Evolutionary conservation across 768 basidiomycete species (phyloP), one percentile per base, ranked within the genome.

Genomic region (Phylloporus scabripes): DNA sequence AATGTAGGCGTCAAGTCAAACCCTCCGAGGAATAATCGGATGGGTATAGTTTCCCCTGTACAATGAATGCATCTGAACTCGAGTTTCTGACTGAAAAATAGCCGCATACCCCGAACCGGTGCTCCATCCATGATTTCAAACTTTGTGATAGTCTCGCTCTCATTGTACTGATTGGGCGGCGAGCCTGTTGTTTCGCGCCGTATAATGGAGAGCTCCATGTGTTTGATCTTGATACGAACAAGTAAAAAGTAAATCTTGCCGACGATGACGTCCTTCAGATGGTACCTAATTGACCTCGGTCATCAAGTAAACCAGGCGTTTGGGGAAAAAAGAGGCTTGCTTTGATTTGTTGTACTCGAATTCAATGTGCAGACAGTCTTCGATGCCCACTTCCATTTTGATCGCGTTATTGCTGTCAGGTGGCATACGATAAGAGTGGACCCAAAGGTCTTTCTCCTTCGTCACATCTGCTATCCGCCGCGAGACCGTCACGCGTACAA

Each of bases 261-360:
- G 24, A 99, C 94, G 40, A 98, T 98, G 45, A 98, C 96, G 63
- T 98, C 95, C 71, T 97, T 98, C 51, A 98, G 71, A 65, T 99
- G 96, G 70, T 99, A 99, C 70, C 95, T 99, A 17, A 37, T 42
- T 14, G 33, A 37, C 7, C 28, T 28, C 34, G 15, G 51, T 46
- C 49, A 57, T 26, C 31, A 32, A 17, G 41, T 12, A 12, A 44
- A 10, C 33, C 37, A 37, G 15, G 48, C n/a, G 38, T 2, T 9
- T 10, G 31, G 26, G 5, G 17, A 17, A 5, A 29, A 17, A 36
- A 4, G 0, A 15, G 12, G 74, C 87, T 55, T 50, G 91, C 95
- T 99, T 98, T 49, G 94, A 95, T 67, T 98, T 97, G 77, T 99
- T 97, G 72, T 99, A 98, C 72, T 98, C 96, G 56, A 97, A 98